These are phyloP conservation scores for Mycena vulgaris DNA, from an alignment of 768 basidiomycete genomes.

Conservation along the genomic window DNA sequence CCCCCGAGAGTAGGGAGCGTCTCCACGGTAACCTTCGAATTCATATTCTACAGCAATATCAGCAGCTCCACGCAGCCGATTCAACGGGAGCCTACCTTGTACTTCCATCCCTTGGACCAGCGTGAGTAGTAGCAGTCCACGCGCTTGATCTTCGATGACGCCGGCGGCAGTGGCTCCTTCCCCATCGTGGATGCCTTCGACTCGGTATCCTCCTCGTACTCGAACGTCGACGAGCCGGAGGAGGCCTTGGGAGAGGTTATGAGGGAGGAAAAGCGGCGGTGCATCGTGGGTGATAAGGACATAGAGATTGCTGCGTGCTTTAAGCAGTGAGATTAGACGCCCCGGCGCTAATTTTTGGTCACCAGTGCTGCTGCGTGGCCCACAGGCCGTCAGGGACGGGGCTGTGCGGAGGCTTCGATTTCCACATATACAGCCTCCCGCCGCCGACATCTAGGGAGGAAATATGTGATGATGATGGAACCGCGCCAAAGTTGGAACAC, in stretches of 20 bases:
- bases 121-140: slow-evolving; percentile 73
- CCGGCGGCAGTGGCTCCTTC: slow-evolving; percentile 54
- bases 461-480: too few relatives aligned
- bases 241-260: slow-evolving; percentile 42
- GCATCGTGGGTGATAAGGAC: slow-evolving; percentile 37
- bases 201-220: slow-evolving; percentile 46
- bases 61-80: neutral
- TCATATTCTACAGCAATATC: slow-evolving; percentile 60
- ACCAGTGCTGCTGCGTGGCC: slow-evolving; percentile 13
- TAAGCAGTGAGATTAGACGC: neutral
- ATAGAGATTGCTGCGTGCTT: neutral
- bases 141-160: slow-evolving; percentile 71
- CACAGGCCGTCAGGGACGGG: slow-evolving; percentile 17
- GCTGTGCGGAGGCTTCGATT: slow-evolving; percentile 24
- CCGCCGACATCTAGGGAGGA: too few relatives aligned
- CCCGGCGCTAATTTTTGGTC: neutral
- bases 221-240: slow-evolving; percentile 23
- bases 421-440: neutral
- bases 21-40: slow-evolving; percentile 67
- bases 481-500: too few relatives aligned
- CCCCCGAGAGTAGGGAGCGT: slow-evolving; percentile 56
- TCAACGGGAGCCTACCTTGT: slow-evolving; percentile 52
- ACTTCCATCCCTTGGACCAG: slow-evolving; percentile 73
- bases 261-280: slow-evolving; percentile 45
- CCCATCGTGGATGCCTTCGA: slow-evolving; percentile 53